Conservation (phyloP, 495 filamentous ascomycete species). For the Penicillium arizonense region DNA sequence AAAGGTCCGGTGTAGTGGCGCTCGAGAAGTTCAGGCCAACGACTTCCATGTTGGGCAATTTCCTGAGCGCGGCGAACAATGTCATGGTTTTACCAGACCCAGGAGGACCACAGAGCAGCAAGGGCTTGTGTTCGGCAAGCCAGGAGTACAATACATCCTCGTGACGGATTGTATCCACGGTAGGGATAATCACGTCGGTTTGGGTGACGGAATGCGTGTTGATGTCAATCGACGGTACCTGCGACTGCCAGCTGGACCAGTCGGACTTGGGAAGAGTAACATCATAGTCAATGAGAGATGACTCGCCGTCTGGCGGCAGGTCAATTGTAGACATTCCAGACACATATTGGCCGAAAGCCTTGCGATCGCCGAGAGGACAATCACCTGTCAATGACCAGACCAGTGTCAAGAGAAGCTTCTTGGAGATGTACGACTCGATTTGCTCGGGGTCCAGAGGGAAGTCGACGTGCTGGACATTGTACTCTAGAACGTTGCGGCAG, state of each 20-base stretch:
- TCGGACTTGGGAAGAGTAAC: slow-evolving; percentile 80
- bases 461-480: slow-evolving; percentile 89
- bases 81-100: slow-evolving; percentile 99
- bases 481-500: slow-evolving; percentile 88
- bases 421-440: slow-evolving; percentile 82
- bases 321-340: slow-evolving; percentile 79
- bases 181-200: slow-evolving; percentile 97
- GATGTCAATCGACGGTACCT: slow-evolving; percentile 91
- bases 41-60: slow-evolving; percentile 97
- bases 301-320: slow-evolving; percentile 68
- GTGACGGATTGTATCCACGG: slow-evolving; percentile 92
- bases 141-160: slow-evolving; percentile 98
- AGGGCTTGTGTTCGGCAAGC: slow-evolving; percentile 96
- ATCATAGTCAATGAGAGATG: slow-evolving; percentile 92
- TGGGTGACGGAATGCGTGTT: slow-evolving; percentile 97
- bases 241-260: slow-evolving; percentile 90
- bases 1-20: slow-evolving; percentile 92
- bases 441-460: slow-evolving; percentile 89
- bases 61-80: slow-evolving; percentile 91
- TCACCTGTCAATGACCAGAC: slow-evolving; percentile 96
- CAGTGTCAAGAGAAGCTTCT: slow-evolving; percentile 86
- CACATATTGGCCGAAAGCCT: slow-evolving; percentile 81
- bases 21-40: slow-evolving; percentile 99
- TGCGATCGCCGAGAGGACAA: slow-evolving; percentile 84
- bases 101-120: slow-evolving; percentile 93